Evolutionary conservation across 1,284 basidiomycete species (phyloP).

Genomic region (Thecaphora frezii): DNA sequence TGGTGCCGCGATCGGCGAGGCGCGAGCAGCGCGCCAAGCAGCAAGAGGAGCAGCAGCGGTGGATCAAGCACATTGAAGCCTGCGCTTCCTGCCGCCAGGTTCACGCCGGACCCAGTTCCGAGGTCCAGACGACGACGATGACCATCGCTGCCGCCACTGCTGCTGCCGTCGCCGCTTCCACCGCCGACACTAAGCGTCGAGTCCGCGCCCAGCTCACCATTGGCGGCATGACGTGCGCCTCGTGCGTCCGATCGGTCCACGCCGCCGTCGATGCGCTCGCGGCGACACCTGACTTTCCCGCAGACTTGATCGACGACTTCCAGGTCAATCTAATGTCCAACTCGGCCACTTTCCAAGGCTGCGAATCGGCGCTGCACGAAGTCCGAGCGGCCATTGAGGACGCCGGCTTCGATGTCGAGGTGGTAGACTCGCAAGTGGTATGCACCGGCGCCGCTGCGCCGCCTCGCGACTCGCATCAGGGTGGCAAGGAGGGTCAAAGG

Average conservation of each 20-base stretch:
- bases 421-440: slow-evolving; percentile 15
- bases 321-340: slow-evolving; percentile 12
- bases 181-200: not conserved
- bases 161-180: too few relatives aligned
- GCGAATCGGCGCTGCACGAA: slow-evolving; percentile 5
- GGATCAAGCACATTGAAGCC: slow-evolving; percentile 54
- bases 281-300: not conserved
- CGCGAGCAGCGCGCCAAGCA: slow-evolving; percentile 2
- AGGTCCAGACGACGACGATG: too few relatives aligned
- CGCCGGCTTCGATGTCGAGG: slow-evolving; percentile 17
- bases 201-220: slow-evolving; percentile 13
- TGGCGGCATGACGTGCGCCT: slow-evolving; percentile 23
- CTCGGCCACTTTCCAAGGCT: slow-evolving; percentile 12
- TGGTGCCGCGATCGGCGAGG: slow-evolving; percentile 4
- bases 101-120: too few relatives aligned
- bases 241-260: slow-evolving; percentile 16
- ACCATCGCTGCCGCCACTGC: too few relatives aligned
- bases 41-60: slow-evolving; percentile 25
- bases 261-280: slow-evolving; percentile 5
- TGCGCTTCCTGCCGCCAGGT: slow-evolving; percentile 29
- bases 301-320: slow-evolving; percentile 5
- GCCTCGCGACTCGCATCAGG: too few relatives aligned
- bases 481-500: not conserved
- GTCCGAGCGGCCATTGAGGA: slow-evolving; percentile 29
- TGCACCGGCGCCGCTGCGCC: not conserved